Evolutionary conservation across 1,284 basidiomycete genomes (phyloP).

Genomic region (Ceratobasidium sp.): DNA sequence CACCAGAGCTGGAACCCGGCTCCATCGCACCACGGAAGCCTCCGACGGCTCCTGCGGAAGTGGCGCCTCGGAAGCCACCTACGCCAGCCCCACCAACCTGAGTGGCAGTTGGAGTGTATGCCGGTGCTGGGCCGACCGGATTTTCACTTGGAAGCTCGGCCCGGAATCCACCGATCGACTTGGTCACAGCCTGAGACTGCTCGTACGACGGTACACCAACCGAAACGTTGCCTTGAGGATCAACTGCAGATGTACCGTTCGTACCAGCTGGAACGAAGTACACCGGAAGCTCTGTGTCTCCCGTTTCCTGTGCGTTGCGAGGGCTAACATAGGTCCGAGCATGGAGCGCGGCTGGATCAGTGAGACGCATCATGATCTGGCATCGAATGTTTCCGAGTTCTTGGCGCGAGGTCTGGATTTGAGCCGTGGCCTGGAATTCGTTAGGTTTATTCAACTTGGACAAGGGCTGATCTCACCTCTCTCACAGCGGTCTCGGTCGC

Average conservation of each 20-base stretch:
- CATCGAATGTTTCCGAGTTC: constrained; percentile 23
- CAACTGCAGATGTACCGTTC: not conserved
- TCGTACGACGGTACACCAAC: constrained; percentile 24
- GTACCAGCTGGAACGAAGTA: not conserved
- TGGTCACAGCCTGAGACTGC: constrained; percentile 5
- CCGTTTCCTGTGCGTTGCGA: constrained; percentile 15
- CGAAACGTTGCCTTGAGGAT: constrained; percentile 2
- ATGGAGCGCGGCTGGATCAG: constrained; percentile 13
- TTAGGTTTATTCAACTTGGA: not conserved
- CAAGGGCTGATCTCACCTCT: not conserved
- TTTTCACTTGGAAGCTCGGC: not conserved
- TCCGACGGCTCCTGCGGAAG: not conserved
- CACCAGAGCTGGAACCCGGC: too few species aligned
- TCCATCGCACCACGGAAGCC: too few species aligned
- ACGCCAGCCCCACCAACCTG: constrained; percentile 20
- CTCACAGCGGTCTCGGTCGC: not conserved
- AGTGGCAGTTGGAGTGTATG: constrained; percentile 5
- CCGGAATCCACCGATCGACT: constrained; percentile 23
- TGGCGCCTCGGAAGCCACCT: constrained; percentile 11
- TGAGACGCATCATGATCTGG: constrained; percentile 25
- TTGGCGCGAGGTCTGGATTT: constrained; percentile 6
- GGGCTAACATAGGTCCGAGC: constrained; percentile 1
- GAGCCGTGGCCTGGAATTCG: not conserved
- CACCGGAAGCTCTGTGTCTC: constrained; percentile 25
- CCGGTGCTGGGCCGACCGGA: not conserved